These are phyloP conservation scores for Metschnikowia hibisci DNA, from an alignment of 805 yeast species.

Conservation along the genomic window DNA sequence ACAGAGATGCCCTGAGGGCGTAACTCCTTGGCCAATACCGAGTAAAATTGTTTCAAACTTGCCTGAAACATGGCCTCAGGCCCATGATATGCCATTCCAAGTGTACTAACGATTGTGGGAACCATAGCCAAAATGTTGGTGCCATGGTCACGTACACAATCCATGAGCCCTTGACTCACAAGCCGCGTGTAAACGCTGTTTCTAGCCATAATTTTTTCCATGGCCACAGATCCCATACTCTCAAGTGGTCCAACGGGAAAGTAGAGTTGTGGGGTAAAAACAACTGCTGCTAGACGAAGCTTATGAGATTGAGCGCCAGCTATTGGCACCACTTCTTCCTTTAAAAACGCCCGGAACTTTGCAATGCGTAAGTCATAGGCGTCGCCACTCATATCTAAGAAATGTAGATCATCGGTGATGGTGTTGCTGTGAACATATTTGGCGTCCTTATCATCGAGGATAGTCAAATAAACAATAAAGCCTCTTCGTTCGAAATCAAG, in stretches of 20 bases:
- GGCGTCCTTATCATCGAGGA: slow-evolving; percentile 57
- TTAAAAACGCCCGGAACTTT: slow-evolving; percentile 47
- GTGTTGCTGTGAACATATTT: slow-evolving; percentile 50
- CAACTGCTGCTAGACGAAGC: slow-evolving; percentile 58
- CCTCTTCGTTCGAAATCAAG: slow-evolving; percentile 76
- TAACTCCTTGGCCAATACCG: slow-evolving; percentile 34
- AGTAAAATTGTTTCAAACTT: slow-evolving; percentile 37
- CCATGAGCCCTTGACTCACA: slow-evolving; percentile 52
- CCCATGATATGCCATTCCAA: slow-evolving; percentile 59
- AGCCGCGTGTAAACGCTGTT: slow-evolving; percentile 47
- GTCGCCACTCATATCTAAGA: slow-evolving; percentile 51
- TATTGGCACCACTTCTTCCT: slow-evolving; percentile 55
- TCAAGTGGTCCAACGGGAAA: slow-evolving; percentile 70
- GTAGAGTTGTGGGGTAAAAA: slow-evolving; percentile 66
- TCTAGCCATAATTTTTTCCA: slow-evolving; percentile 49
- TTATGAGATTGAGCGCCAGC: slow-evolving; percentile 53
- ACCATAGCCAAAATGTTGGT: slow-evolving; percentile 46
- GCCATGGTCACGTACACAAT: slow-evolving; percentile 47
- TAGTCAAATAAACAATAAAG: slow-evolving; percentile 73
- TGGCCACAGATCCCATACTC: slow-evolving; percentile 45
- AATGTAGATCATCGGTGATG: slow-evolving; percentile 64
- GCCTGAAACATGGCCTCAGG: slow-evolving; percentile 55
- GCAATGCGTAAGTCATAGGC: slow-evolving; percentile 45
- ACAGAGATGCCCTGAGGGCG: slow-evolving; percentile 32
- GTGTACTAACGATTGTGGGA: slow-evolving; percentile 52